A percentile compares a stretch with the other conserved stretches of the same genome.
These are phyloP conservation scores for Zoysia pacifica DNA, from an alignment of 176 grass and related monocot genomes.

Conservation along the genomic window DNA sequence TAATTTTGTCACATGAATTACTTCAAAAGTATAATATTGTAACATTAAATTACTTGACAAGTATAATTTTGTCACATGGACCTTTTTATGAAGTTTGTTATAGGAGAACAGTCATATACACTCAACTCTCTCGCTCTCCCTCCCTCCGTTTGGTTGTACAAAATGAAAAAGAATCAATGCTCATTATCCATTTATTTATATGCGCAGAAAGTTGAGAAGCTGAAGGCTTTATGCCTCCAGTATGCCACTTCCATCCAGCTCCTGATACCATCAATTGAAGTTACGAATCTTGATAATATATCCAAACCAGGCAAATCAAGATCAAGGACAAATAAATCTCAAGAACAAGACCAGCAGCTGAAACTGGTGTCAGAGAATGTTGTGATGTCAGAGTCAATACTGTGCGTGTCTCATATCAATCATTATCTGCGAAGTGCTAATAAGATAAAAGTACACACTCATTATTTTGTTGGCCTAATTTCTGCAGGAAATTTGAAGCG, in stretches of 20 bases:
- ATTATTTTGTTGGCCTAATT: constrained; percentile 21
- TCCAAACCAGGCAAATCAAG: constrained; percentile 36
- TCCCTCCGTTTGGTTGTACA: not conserved
- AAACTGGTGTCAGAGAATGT: constrained; percentile 66
- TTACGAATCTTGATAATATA: constrained; percentile 45
- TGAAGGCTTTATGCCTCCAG: constrained; percentile 79
- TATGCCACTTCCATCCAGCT: constrained; percentile 88
- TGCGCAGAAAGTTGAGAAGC: constrained; percentile 89
- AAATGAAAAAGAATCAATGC: not conserved
- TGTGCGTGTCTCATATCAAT: constrained; percentile 44
- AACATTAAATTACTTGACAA: too few relatives aligned
- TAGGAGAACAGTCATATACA: not conserved
- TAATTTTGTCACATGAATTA: not conserved
- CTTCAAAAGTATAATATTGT: not conserved
- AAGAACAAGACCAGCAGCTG: constrained; percentile 53
- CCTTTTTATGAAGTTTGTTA: too few relatives aligned
- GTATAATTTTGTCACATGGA: too few relatives aligned
- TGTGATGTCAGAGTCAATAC: constrained; percentile 72
- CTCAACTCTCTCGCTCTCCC: not conserved
- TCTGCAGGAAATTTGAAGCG: constrained; percentile 80
- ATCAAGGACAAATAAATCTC: constrained; percentile 51
- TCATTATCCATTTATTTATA: constrained; percentile 28
- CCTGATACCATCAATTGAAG: constrained; percentile 73
- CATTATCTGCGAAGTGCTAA: not conserved
- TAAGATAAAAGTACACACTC: not conserved